Conservation (phyloP, 2,329 filamentous ascomycete species). For the Fusarium sororula region DNA sequence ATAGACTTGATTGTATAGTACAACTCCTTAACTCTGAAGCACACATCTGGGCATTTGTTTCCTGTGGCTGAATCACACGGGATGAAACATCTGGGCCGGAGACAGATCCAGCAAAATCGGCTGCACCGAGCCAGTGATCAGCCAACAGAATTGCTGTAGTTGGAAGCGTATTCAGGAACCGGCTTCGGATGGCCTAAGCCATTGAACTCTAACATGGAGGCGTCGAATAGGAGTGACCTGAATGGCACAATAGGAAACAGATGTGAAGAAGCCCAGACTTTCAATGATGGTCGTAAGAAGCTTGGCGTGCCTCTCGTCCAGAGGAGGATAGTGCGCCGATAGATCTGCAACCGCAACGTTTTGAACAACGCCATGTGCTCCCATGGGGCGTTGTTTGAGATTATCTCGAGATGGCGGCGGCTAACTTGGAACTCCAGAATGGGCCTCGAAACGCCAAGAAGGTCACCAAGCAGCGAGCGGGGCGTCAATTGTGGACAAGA, state of each 20-base stretch:
- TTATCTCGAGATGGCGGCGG: slow-evolving; percentile 10
- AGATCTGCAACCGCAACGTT: slow-evolving; percentile 24
- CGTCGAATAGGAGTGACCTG: slow-evolving; percentile 6
- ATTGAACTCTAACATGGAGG: slow-evolving; percentile 17
- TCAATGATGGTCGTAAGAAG: neutral
- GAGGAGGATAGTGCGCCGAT: slow-evolving; percentile 19
- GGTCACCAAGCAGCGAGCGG: slow-evolving; percentile 6
- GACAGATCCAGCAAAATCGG: slow-evolving; percentile 8
- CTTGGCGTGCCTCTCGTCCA: neutral
- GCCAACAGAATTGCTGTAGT: slow-evolving; percentile 3
- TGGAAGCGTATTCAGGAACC: slow-evolving; percentile 12
- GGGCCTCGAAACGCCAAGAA: slow-evolving; percentile 30
- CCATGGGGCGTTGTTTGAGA: slow-evolving; percentile 18
- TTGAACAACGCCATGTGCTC: slow-evolving; percentile 7
- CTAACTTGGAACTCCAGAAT: slow-evolving; percentile 12
- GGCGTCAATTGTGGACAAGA: neutral
- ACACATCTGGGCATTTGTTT: neutral
- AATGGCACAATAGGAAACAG: neutral
- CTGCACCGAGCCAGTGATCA: slow-evolving; percentile 11
- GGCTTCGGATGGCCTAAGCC: slow-evolving; percentile 9
- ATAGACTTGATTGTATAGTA: slow-evolving; percentile 23
- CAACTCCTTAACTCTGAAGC: neutral
- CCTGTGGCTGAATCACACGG: neutral
- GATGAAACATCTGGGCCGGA: slow-evolving; percentile 2
- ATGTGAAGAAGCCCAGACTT: neutral